A percentile compares a stretch with the other conserved stretches of the same genome.
Evolutionary conservation across 306 rosid genomes (phyloP).

Genomic region (Cyclanthera cordifolia): DNA sequence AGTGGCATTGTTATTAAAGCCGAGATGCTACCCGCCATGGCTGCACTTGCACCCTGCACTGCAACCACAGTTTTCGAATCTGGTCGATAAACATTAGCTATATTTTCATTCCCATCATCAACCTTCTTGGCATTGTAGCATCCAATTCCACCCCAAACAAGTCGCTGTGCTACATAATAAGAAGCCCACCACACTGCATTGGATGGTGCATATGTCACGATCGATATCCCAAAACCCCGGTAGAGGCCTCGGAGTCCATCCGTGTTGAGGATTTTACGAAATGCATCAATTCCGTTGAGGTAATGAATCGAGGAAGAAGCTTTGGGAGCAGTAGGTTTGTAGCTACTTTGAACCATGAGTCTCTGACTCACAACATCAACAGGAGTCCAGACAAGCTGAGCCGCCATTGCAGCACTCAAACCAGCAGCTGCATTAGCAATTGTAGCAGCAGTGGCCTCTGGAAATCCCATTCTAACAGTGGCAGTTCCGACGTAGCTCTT

Average conservation of each 20-base stretch:
- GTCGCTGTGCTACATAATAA: conserved; percentile 58
- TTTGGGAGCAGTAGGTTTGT: conserved; percentile 25
- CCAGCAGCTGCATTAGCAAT: conserved; percentile 73
- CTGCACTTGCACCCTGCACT: conserved; percentile 87
- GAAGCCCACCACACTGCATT: conserved; percentile 97
- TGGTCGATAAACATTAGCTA: conserved; percentile 26
- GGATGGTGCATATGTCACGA: conserved; percentile 74
- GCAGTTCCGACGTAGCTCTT: conserved; percentile 72
- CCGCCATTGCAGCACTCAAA: conserved; percentile 63
- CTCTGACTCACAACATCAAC: conserved; percentile 78
- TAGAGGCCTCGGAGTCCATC: conserved; percentile 73
- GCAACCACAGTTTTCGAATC: conserved; percentile 62
- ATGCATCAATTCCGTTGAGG: conserved; percentile 59
- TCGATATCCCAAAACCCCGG: conserved; percentile 75
- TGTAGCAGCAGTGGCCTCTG: conserved; percentile 56
- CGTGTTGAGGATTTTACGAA: conserved; percentile 47
- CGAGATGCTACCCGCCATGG: conserved; percentile 77
- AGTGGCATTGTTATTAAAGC: conserved; percentile 84
- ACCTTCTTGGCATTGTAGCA: conserved; percentile 35
- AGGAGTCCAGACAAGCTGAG: conserved; percentile 87
- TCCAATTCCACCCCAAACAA: conserved; percentile 73
- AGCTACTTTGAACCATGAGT: conserved; percentile 59
- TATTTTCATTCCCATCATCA: conserved; percentile 21
- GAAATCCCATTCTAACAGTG: conserved; percentile 49
- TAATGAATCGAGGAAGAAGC: conserved; percentile 24